A percentile compares a stretch with the other conserved stretches of the same genome.
Evolutionary conservation across 441 rosid species (phyloP).

Genomic region (Gossypium lobatum): DNA sequence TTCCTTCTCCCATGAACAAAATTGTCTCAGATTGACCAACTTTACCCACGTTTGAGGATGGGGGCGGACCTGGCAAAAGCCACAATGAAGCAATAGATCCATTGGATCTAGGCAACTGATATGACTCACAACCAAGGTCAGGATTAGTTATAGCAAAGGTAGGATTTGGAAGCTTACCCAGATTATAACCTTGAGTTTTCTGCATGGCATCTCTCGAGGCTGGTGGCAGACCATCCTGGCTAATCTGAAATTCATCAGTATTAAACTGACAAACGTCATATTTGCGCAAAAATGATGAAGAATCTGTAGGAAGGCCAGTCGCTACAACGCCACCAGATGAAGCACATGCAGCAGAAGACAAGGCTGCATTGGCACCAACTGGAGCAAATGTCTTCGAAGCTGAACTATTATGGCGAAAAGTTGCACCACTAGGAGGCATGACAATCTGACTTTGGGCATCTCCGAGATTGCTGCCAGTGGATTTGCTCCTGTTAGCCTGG

Average conservation of each 20-base stretch:
- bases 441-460: slow-evolving; percentile 13
- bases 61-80: slow-evolving; percentile 11
- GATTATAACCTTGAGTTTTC: slow-evolving; percentile 15
- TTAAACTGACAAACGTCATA: slow-evolving; percentile 10
- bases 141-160: slow-evolving; percentile 3
- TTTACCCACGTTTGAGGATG: slow-evolving; percentile 1
- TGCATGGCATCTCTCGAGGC: slow-evolving; percentile 9
- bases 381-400: slow-evolving; percentile 11
- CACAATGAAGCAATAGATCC: slow-evolving; percentile 9
- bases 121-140: slow-evolving; percentile 15
- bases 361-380: neutral
- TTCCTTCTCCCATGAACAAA: slow-evolving; percentile 12
- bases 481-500: slow-evolving; percentile 15
- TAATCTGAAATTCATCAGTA: slow-evolving; percentile 1
- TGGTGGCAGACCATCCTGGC: slow-evolving; percentile 12
- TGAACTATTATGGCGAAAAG: slow-evolving; percentile 6
- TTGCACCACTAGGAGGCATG: slow-evolving; percentile 6
- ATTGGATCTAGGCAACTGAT: slow-evolving; percentile 10
- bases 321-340: slow-evolving; percentile 7
- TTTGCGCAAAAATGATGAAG: slow-evolving; percentile 13
- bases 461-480: slow-evolving; percentile 13
- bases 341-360: slow-evolving; percentile 6
- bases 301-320: slow-evolving; percentile 6
- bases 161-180: slow-evolving; percentile 16
- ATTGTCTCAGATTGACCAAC: slow-evolving; percentile 11